Base-by-base conservation (phyloP, 2,329 filamentous ascomycete species). In the Fusarium zealandicum region DNA sequence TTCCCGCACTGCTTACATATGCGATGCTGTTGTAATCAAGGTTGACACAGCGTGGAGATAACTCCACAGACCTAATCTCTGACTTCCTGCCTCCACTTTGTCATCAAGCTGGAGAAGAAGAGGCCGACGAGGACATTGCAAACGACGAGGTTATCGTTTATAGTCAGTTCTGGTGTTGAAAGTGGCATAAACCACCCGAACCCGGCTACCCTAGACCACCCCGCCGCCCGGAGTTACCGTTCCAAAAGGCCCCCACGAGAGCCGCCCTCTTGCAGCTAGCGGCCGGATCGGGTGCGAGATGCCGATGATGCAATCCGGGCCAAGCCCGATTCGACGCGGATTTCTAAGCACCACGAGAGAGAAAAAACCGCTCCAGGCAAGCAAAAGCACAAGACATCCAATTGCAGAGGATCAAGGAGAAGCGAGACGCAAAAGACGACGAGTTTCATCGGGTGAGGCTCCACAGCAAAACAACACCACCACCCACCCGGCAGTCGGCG, bases 221-320 rank as follows among this genome's bases (percentile, higher is more conserved):
- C 8, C 37, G n/a, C 18, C 22, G 25, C 10, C 17, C 31, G 32
- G 25, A 41, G 33, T 58, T 41, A 32, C 39, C 47, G 57, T 35
- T 38, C 13, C 13, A 37, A 10, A 41, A 8, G 11, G 22, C 48
- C 51, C 48, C 53, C 48, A 59, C 57, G 45, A 43, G 27, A 9
- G 13, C 45, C 46, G 50, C 42, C 57, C 38, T 28, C 28, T 57
- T 60, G 31, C 31, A 66, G 54, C 51, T 66, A 65, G 63, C 63
- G 63, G 37, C 59, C 56, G 59, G 44, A 57, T 65, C 43, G 47
- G 59, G 61, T 37, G 44, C 49, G 49, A 48, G 51, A 47, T 50
- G 48, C 61, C 59, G 54, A 67, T 67, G 58, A 55, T 64, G 66
- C 57, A 61, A 67, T 67, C 55, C 32, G 44, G 48, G 51, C 63